Conservation (phyloP, 768 basidiomycete genomes). For the Dentipellis fragilis region DNA sequence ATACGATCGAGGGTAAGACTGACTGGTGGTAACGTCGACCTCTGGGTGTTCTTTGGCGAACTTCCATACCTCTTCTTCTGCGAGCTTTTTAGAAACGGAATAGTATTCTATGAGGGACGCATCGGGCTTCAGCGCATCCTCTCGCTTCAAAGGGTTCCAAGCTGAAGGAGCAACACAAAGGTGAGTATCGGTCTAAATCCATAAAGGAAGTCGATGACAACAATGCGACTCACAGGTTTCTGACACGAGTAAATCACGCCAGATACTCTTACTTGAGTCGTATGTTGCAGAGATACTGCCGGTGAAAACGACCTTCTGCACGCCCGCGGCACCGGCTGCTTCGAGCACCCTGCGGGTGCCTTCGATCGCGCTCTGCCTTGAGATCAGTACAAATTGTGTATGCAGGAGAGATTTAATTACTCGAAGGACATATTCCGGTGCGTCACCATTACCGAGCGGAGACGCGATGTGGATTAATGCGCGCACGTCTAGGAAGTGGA, state of each 20-base stretch:
- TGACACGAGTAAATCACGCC: not conserved
- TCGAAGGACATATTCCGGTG: not conserved
- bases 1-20: not conserved
- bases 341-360: conserved; percentile 12
- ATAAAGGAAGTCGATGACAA: too few relatives aligned
- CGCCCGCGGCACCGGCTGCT: not conserved
- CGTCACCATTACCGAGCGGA: not conserved
- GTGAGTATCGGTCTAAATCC: not conserved
- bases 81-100: not conserved
- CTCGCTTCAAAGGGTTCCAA: not conserved
- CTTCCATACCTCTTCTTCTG: not conserved
- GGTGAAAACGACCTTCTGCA: conserved; percentile 8
- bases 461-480: conserved; percentile 12
- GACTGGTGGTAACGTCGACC: not conserved
- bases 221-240: not conserved
- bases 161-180: not conserved
- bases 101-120: not conserved
- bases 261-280: not conserved
- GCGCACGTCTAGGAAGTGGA: conserved; percentile 1
- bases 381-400: not conserved
- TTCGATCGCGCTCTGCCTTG: conserved; percentile 8
- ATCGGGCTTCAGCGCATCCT: not conserved
- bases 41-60: not conserved
- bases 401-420: not conserved
- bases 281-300: conserved; percentile 4